phyloP scores from a whole-genome alignment of 257 asterid genomes.

The Echium plantagineum region DNA sequence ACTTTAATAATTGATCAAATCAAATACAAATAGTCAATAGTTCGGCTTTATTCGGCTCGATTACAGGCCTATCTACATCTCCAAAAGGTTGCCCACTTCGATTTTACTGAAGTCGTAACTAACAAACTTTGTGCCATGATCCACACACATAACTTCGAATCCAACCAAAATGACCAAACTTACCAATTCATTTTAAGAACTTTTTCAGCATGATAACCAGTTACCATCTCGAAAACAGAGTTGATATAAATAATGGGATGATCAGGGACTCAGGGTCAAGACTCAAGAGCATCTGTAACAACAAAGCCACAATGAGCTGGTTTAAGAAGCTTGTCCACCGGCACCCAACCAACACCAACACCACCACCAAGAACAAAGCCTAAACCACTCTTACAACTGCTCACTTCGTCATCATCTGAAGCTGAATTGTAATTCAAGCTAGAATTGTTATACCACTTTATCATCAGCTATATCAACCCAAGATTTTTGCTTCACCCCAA shows the following conservation, averaged over 20 bases:
- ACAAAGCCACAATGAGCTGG: constrained; percentile 95
- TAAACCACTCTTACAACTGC: constrained; percentile 16
- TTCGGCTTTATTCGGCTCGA: no score
- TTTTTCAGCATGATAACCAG: constrained; percentile 91
- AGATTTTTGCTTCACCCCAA: no score
- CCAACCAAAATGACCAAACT: neutral
- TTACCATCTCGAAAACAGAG: constrained; percentile 85
- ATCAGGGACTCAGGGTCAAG: no score
- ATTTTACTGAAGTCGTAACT: no score
- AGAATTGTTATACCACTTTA: constrained; percentile 95
- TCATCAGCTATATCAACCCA: constrained; percentile 9
- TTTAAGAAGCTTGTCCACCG: constrained; percentile 62
- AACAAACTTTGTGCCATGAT: no score
- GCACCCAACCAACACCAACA: constrained; percentile 21
- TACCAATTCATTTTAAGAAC: constrained; percentile 91
- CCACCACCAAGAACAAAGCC: constrained; percentile 58
- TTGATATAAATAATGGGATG: constrained; percentile 79
- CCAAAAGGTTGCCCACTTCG: no score
- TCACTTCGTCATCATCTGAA: constrained; percentile 43
- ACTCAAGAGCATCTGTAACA: constrained; percentile 82
- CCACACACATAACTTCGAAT: no score
- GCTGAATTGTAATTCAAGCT: constrained; percentile 58
- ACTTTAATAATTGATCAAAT: no score
- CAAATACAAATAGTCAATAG: no score
- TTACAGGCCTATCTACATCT: no score